phyloP scores from a whole-genome alignment of 1,284 basidiomycete genomes.

The Stereum hirsutum region DNA sequence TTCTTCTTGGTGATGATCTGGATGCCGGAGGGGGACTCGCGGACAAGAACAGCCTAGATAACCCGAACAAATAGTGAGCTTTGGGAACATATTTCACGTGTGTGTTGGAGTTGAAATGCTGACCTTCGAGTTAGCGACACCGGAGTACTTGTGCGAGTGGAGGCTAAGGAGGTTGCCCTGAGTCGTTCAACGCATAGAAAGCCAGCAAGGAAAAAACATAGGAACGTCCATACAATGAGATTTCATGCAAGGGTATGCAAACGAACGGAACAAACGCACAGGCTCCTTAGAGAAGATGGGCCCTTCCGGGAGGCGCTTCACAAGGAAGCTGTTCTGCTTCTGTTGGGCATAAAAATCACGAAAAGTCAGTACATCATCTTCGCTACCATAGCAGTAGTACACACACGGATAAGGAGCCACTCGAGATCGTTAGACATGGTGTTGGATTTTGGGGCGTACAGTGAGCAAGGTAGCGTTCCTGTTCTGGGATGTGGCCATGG shows the following conservation, averaged over 20 bases:
- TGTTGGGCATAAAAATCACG: conserved; percentile 20
- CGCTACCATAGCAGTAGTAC: conserved; percentile 19
- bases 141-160: conserved; percentile 87
- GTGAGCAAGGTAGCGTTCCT: too few species aligned
- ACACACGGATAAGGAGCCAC: conserved; percentile 84
- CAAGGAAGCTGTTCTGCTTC: conserved; percentile 80
- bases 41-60: conserved; percentile 57
- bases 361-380: not conserved
- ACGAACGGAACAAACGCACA: conserved; percentile 35
- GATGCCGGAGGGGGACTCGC: conserved; percentile 51
- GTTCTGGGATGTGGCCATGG: too few species aligned
- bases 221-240: too few species aligned
- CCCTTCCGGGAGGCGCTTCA: conserved; percentile 66
- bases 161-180: conserved; percentile 83
- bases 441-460: too few species aligned
- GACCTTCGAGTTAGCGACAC: conserved; percentile 78
- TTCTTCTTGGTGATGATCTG: conserved; percentile 64
- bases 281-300: conserved; percentile 79
- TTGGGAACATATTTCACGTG: not conserved
- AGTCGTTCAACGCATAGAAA: not conserved
- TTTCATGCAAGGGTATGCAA: too few species aligned
- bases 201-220: not conserved
- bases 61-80: not conserved
- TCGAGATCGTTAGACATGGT: conserved; percentile 79
- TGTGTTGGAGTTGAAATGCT: conserved; percentile 7